phyloP scores from a whole-genome alignment of 1,284 basidiomycete species.

The Thecaphora frezii region DNA sequence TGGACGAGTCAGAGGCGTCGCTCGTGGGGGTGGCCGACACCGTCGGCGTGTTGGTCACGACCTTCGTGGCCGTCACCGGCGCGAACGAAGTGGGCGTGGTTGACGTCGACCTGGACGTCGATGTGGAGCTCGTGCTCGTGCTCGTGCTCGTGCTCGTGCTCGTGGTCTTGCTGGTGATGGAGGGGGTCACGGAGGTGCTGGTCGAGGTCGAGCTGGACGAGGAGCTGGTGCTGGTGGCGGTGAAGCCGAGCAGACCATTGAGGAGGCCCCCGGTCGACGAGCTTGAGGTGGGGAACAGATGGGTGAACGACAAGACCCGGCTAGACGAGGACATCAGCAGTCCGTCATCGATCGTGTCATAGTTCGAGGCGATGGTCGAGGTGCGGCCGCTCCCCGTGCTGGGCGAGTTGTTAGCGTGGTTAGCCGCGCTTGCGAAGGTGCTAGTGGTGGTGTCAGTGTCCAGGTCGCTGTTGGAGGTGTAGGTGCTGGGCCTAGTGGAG shows the following conservation, averaged over 20 bases:
- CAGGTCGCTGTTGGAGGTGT: not conserved
- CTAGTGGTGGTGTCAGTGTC: not conserved
- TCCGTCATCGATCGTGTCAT: no score
- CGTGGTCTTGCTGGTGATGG: conserved; percentile 13
- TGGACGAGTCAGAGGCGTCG: conserved; percentile 11
- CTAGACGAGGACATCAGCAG: no score
- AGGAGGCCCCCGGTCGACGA: no score
- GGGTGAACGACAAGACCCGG: no score
- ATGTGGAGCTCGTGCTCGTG: conserved; percentile 19
- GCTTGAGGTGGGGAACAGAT: no score
- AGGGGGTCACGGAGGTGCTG: conserved; percentile 12
- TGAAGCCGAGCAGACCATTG: no score
- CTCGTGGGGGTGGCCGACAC: conserved; percentile 24
- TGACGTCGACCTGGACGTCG: conserved; percentile 6
- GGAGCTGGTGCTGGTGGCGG: not conserved
- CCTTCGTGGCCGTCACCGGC: conserved; percentile 27
- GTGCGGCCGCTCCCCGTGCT: no score
- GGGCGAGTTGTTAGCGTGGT: no score
- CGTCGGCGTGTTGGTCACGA: conserved; percentile 34
- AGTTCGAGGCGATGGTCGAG: no score
- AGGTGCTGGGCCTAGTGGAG: conserved; percentile 8
- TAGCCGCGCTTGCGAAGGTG: no score
- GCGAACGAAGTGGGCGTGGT: conserved; percentile 7
- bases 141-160: conserved; percentile 1
- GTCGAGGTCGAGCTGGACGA: conserved; percentile 16